phyloP scores from a whole-genome alignment of 495 filamentous ascomycete genomes.

The Tuber brumale region DNA sequence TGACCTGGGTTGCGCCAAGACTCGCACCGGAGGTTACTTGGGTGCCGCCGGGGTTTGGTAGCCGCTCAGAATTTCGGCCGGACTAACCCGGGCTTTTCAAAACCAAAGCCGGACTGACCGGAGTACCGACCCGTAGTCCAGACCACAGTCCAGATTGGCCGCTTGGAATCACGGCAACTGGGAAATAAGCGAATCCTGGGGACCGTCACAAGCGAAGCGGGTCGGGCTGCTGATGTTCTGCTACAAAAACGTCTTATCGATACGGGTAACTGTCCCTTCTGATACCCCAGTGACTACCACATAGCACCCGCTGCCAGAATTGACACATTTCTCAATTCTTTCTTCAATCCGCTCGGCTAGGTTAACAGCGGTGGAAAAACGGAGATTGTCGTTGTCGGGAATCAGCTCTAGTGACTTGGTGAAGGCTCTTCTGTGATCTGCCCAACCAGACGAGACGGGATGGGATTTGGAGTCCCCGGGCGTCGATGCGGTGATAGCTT shows the following conservation, averaged over 20 bases:
- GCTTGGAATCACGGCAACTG: no score
- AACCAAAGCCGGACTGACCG: no score
- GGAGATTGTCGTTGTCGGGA: not conserved
- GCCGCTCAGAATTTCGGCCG: no score
- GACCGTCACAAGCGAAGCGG: not conserved
- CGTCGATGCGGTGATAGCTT: not conserved
- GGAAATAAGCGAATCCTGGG: not conserved
- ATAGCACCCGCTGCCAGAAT: not conserved
- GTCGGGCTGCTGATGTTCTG: not conserved
- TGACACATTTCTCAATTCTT: not conserved
- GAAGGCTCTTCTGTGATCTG: not conserved
- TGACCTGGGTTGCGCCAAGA: no score
- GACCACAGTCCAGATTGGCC: no score
- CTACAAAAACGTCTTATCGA: not conserved
- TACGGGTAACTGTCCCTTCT: not conserved
- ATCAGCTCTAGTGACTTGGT: not conserved
- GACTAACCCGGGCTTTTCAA: no score
- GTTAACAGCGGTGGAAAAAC: not conserved
- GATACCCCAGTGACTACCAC: not conserved
- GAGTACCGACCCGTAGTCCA: no score
- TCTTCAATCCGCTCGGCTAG: not conserved
- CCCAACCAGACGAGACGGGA: not conserved
- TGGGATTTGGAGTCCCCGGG: not conserved
- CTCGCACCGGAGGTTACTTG: no score
- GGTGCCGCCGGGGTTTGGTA: no score